phyloP scores from a whole-genome alignment of 1,139 yeast genomes.

The Kodamaea fungicola region DNA sequence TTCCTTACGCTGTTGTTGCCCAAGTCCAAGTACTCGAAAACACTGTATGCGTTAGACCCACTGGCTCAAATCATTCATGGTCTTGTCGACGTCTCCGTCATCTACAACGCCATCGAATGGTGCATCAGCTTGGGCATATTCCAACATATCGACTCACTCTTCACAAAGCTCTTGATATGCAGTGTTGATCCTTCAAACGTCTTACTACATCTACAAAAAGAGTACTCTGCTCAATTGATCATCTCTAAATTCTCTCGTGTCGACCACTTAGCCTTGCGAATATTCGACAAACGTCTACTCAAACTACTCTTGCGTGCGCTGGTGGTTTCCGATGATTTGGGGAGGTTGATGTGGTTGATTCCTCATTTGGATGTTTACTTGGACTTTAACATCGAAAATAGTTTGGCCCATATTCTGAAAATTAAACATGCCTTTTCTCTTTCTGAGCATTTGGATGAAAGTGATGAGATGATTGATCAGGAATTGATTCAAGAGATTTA shows the following conservation, averaged over 20 bases:
- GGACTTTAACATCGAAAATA: conserved; percentile 5
- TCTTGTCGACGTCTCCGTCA: conserved; percentile 12
- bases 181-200: conserved; percentile 11
- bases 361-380: conserved; percentile 36
- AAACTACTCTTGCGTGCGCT: conserved; percentile 25
- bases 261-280: conserved; percentile 12
- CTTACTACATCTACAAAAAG: conserved; percentile 5
- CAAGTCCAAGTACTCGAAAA: conserved; percentile 23
- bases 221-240: conserved; percentile 2
- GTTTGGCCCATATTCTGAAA: conserved; percentile 5
- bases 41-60: not conserved
- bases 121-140: conserved; percentile 27
- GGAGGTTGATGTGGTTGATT: conserved; percentile 38
- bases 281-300: conserved; percentile 27
- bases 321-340: conserved; percentile 28
- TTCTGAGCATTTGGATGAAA: conserved; percentile 6
- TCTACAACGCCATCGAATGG: conserved; percentile 28
- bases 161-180: conserved; percentile 34
- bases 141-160: conserved; percentile 31
- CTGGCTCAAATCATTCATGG: conserved; percentile 2
- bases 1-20: conserved; percentile 22
- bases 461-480: conserved; percentile 8
- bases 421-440: conserved; percentile 8
- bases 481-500: conserved; percentile 11
- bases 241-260: conserved; percentile 8